Percentiles rank a stretch among this genome's conserved stretches.
These are phyloP conservation scores for Paspalum vaginatum DNA, from an alignment of 176 grass and related monocot genomes.

Conservation along the genomic window DNA sequence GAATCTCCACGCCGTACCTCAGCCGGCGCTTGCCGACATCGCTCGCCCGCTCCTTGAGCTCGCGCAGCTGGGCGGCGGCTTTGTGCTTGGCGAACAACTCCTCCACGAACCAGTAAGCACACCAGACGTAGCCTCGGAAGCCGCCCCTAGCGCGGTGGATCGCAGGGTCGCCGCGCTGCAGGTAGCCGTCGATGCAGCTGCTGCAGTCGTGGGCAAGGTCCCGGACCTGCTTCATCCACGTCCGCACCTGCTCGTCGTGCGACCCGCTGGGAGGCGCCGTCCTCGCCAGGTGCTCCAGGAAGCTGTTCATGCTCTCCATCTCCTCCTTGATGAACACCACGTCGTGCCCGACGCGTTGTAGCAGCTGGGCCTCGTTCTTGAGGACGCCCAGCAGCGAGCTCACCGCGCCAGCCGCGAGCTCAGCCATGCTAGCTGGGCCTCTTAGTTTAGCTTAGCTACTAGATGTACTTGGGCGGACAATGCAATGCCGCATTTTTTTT, in stretches of 20 bases:
- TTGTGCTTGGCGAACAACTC: neutral
- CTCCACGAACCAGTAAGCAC: neutral
- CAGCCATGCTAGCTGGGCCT: too few species aligned
- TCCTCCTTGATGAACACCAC: constrained; percentile 37
- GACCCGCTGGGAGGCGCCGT: neutral
- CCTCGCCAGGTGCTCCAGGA: constrained; percentile 21
- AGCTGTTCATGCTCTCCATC: constrained; percentile 37
- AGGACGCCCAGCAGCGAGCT: neutral
- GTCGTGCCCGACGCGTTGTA: neutral
- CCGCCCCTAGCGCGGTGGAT: neutral
- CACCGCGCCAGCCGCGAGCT: neutral
- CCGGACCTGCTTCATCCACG: constrained; percentile 12
- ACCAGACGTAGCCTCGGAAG: neutral
- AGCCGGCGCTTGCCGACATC: constrained; percentile 7
- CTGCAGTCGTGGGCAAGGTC: neutral
- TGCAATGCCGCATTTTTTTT: too few species aligned
- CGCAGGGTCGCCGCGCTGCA: neutral
- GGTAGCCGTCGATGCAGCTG: constrained; percentile 21
- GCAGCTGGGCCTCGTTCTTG: neutral
- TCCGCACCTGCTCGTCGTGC: constrained; percentile 6
- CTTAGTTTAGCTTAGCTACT: too few species aligned
- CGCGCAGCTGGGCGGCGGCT: neutral
- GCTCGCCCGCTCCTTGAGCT: neutral
- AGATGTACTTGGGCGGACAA: too few species aligned
- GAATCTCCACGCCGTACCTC: constrained; percentile 28